Percentiles rank a stretch among this genome's conserved stretches.
phyloP scores from a whole-genome alignment of 805 yeast species.

The Wickerhamomyces hampshirensis region DNA sequence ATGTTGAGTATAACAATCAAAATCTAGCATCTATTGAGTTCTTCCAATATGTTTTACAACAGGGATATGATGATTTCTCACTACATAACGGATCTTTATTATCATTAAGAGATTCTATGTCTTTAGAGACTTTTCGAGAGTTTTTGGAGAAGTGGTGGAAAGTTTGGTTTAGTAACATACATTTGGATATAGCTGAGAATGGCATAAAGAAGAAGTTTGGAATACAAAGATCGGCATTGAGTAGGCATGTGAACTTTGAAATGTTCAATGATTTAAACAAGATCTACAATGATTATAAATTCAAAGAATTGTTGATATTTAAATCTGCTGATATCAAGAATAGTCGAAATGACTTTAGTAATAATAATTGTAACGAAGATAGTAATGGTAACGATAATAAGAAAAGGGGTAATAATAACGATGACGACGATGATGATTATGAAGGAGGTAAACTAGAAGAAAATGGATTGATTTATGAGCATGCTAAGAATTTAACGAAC shows the following conservation, averaged over 20 bases:
- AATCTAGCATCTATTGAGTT: constrained; percentile 24
- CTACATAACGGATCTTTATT: constrained; percentile 21
- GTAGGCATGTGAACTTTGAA: background rate
- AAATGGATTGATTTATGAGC: constrained; percentile 21
- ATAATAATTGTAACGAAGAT: no score
- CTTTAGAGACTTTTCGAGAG: constrained; percentile 11
- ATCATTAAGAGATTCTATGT: constrained; percentile 16
- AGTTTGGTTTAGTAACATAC: constrained; percentile 28
- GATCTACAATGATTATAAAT: constrained; percentile 3
- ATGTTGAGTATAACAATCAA: constrained; percentile 6
- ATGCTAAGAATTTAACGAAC: constrained; percentile 3
- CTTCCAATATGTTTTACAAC: constrained; percentile 22
- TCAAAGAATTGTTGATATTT: constrained; percentile 20
- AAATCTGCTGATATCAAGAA: constrained; percentile 5
- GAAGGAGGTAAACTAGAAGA: constrained; percentile 6
- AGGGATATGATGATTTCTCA: constrained; percentile 22
- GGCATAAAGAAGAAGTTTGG: constrained; percentile 27
- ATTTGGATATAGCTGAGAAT: constrained; percentile 25
- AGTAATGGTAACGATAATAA: no score
- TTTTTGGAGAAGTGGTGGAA: constrained; percentile 33
- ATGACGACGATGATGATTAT: no score
- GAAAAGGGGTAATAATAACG: no score
- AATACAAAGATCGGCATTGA: background rate
- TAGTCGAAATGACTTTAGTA: no score
- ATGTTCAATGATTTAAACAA: constrained; percentile 22